Conservation (phyloP, 352 stramenopile genomes). For the Thraustochytrium striatum region DNA sequence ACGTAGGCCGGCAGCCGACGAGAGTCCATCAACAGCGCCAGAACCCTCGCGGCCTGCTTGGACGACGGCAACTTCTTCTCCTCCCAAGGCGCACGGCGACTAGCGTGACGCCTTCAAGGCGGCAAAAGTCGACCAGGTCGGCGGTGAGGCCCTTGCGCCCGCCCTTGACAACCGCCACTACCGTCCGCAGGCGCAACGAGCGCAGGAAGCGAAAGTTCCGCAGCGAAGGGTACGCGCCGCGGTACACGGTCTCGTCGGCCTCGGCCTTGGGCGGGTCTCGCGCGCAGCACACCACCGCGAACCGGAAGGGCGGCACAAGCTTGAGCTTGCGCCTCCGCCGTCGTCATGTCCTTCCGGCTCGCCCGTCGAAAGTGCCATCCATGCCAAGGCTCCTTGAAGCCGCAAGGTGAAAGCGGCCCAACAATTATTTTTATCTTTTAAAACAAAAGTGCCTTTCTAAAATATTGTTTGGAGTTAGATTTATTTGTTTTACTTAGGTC, state of each 20-base stretch:
- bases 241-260: constrained; percentile 12
- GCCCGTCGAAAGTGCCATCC: too few relatives aligned
- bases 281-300: constrained; percentile 22
- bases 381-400: too few relatives aligned
- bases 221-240: constrained; percentile 31
- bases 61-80: constrained; percentile 13
- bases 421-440: too few relatives aligned
- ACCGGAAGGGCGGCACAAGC: constrained; percentile 32
- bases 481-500: too few relatives aligned
- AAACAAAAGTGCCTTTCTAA: too few relatives aligned
- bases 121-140: constrained; percentile 42
- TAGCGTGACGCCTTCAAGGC: not conserved
- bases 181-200: not conserved
- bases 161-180: constrained; percentile 36
- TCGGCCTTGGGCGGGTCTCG: not conserved
- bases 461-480: too few relatives aligned
- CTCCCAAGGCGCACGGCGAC: constrained; percentile 22
- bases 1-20: constrained; percentile 15
- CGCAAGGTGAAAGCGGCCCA: too few relatives aligned
- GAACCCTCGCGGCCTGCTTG: not conserved
- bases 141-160: constrained; percentile 4
- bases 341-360: too few relatives aligned
- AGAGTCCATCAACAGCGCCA: not conserved
- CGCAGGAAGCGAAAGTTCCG: constrained; percentile 24
- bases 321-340: not conserved